These are phyloP conservation scores for Hordeum pubiflorum DNA, from an alignment of 202 grass and related monocot genomes.

Conservation along the genomic window DNA sequence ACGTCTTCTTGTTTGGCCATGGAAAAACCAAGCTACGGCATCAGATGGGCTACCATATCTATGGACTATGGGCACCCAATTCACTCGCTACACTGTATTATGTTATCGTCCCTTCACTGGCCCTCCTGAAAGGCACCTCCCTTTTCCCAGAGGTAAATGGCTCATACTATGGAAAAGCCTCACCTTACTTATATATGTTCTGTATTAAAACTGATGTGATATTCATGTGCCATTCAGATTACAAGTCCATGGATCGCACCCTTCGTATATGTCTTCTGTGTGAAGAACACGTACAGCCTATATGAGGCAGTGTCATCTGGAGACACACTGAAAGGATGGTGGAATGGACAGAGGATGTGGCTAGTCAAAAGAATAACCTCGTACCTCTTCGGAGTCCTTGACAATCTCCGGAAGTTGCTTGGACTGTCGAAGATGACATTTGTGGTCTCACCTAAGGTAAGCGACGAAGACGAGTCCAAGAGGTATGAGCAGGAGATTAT, in stretches of 20 bases:
- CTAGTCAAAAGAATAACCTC: constrained; percentile 49
- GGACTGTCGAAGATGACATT: constrained; percentile 38
- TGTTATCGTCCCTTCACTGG: constrained; percentile 51
- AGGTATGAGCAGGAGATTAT: constrained; percentile 56
- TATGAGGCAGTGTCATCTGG: constrained; percentile 29
- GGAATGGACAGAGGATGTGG: constrained; percentile 69
- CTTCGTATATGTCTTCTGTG: constrained; percentile 32
- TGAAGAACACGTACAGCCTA: constrained; percentile 27
- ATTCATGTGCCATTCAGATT: constrained; percentile 22
- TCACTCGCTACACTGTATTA: constrained; percentile 60
- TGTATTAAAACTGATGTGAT: constrained; percentile 9
- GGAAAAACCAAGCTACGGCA: constrained; percentile 32
- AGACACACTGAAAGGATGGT: constrained; percentile 43
- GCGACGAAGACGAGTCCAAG: constrained; percentile 21
- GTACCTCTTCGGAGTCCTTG: constrained; percentile 33
- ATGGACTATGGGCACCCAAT: constrained; percentile 45
- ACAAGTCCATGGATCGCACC: constrained; percentile 45
- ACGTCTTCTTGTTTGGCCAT: constrained; percentile 48
- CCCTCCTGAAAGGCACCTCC: constrained; percentile 41
- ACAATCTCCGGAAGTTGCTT: constrained; percentile 29
- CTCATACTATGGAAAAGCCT: neutral
- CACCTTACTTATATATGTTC: neutral
- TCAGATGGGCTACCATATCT: constrained; percentile 52
- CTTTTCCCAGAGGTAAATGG: constrained; percentile 45
- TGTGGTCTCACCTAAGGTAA: constrained; percentile 40